Percentiles rank a stretch among this genome's conserved stretches.
These are phyloP conservation scores for Amanita polypyramis DNA, from an alignment of 768 basidiomycete species.

Conservation along the genomic window DNA sequence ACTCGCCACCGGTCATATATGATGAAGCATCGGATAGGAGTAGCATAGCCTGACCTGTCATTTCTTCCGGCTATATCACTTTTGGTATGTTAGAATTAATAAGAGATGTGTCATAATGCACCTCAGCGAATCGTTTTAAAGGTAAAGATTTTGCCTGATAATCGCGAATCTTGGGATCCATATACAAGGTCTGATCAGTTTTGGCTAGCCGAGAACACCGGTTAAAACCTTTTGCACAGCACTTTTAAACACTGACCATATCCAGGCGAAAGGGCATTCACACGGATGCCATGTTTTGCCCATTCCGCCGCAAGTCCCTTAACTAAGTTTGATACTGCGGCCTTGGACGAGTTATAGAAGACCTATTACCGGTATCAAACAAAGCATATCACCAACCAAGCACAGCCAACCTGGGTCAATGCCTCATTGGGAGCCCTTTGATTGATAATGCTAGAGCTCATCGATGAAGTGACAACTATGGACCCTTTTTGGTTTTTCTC, in stretches of 20 bases:
- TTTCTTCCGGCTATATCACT: constrained; percentile 37
- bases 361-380: constrained; percentile 21
- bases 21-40: constrained; percentile 40
- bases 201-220: constrained; percentile 25
- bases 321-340: constrained; percentile 30
- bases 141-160: constrained; percentile 42
- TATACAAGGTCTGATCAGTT: constrained; percentile 46
- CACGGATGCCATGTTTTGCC: constrained; percentile 40
- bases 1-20: constrained; percentile 11
- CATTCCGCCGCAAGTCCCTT: constrained; percentile 58
- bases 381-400: not conserved
- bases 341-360: constrained; percentile 62
- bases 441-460: constrained; percentile 62
- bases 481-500: constrained; percentile 30
- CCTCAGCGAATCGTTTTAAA: constrained; percentile 47
- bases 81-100: not conserved
- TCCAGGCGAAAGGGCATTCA: constrained; percentile 55
- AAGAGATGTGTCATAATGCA: constrained; percentile 10
- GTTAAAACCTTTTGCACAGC: not conserved
- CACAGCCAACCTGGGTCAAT: constrained; percentile 34
- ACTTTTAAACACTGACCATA: constrained; percentile 29
- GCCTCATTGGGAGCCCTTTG: constrained; percentile 31
- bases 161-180: constrained; percentile 38
- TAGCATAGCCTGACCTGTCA: constrained; percentile 42
- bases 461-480: constrained; percentile 55